Percentiles rank a stretch among this genome's conserved stretches.
Evolutionary conservation across 805 yeast genomes (phyloP).

Genomic region (Pichia cabralensis): DNA sequence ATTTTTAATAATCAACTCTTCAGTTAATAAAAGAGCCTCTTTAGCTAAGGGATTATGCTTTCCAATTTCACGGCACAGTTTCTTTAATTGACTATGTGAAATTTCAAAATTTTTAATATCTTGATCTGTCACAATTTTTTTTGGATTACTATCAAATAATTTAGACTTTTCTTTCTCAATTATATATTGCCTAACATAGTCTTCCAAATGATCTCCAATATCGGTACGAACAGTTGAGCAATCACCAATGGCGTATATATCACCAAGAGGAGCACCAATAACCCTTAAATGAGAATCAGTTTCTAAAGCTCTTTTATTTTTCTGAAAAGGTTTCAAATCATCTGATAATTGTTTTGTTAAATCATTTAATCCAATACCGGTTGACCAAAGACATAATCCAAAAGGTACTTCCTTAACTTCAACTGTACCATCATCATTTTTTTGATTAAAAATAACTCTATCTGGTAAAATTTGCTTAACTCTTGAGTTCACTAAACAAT

Average conservation of each 20-base stretch:
- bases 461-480: constrained; percentile 72
- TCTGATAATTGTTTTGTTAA: constrained; percentile 46
- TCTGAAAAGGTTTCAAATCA: constrained; percentile 38
- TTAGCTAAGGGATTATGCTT: constrained; percentile 47
- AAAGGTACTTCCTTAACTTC: constrained; percentile 44
- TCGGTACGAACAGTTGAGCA: constrained; percentile 57
- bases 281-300: constrained; percentile 67
- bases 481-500: constrained; percentile 73
- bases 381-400: constrained; percentile 67
- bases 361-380: constrained; percentile 63
- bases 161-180: constrained; percentile 55
- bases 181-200: constrained; percentile 95
- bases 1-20: constrained; percentile 42
- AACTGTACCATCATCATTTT: constrained; percentile 30
- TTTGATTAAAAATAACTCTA: constrained; percentile 49
- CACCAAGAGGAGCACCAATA: constrained; percentile 57
- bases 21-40: constrained; percentile 42
- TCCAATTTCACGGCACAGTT: constrained; percentile 37
- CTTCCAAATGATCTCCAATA: constrained; percentile 70
- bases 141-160: constrained; percentile 21
- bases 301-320: constrained; percentile 61
- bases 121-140: constrained; percentile 37
- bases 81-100: constrained; percentile 38
- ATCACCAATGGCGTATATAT: constrained; percentile 62
- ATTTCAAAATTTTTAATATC: constrained; percentile 41